phyloP scores from a whole-genome alignment of 2,329 filamentous ascomycete genomes.

The Curvularia spicifera region DNA sequence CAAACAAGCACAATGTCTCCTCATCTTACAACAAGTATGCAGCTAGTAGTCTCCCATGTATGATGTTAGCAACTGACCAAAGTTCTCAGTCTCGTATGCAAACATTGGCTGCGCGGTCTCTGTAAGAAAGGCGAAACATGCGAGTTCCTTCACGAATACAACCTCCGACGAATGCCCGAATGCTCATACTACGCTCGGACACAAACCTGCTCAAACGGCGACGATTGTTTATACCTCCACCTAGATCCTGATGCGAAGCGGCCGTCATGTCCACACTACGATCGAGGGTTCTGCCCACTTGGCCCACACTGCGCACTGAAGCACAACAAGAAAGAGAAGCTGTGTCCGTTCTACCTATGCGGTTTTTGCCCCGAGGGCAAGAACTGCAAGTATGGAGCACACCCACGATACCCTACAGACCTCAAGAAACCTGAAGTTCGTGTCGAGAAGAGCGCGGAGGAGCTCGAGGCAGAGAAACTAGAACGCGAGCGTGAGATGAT shows the following conservation, averaged over 20 bases:
- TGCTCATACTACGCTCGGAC: conserved; percentile 96
- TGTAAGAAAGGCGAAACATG: conserved; percentile 98
- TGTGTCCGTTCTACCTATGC: conserved; percentile 86
- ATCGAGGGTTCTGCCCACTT: conserved; percentile 90
- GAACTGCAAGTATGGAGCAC: conserved; percentile 78
- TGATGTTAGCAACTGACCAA: conserved; percentile 14
- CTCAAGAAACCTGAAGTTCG: conserved; percentile 64
- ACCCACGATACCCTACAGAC: conserved; percentile 80
- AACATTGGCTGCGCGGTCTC: conserved; percentile 95
- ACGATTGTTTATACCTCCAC: conserved; percentile 93
- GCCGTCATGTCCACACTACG: conserved; percentile 75
- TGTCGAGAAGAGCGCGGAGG: conserved; percentile 75
- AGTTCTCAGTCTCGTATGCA: conserved; percentile 76
- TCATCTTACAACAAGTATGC: conserved; percentile 69
- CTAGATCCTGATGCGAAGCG: conserved; percentile 79
- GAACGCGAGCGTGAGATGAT: conserved; percentile 57
- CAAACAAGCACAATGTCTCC: conserved; percentile 75
- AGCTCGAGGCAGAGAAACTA: conserved; percentile 65
- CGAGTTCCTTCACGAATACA: conserved; percentile 99
- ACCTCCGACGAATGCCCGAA: conserved; percentile 96
- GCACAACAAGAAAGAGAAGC: conserved; percentile 75
- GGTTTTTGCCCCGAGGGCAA: conserved; percentile 91
- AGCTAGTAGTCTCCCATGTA: neutral
- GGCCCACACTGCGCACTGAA: conserved; percentile 87
- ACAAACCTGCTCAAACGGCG: conserved; percentile 93